Conservation (phyloP, 176 grass and related monocot genomes). For the Rhynchospora tenuis region DNA sequence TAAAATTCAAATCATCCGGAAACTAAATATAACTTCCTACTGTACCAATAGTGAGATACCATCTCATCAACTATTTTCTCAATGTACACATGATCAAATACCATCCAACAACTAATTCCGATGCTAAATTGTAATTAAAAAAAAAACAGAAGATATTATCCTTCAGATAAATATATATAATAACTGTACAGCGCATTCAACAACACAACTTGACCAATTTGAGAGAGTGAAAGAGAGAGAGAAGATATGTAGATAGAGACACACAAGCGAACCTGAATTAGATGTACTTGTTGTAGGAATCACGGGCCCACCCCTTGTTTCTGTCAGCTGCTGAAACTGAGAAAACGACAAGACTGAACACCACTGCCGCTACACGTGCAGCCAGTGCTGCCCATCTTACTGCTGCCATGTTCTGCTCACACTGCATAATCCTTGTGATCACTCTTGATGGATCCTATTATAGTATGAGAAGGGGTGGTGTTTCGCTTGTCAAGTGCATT, state of each 20-base stretch:
- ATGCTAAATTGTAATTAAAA: too few species aligned
- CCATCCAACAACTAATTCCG: too few species aligned
- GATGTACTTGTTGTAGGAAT: slow-evolving; percentile 67
- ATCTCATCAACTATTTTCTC: too few species aligned
- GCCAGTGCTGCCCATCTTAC: slow-evolving; percentile 39
- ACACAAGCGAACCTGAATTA: slow-evolving; percentile 49
- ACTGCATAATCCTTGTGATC: slow-evolving; percentile 36
- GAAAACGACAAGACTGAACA: slow-evolving; percentile 67
- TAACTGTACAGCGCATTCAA: background rate
- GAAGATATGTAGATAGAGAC: background rate
- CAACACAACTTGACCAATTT: background rate
- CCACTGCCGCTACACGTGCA: slow-evolving; percentile 38
- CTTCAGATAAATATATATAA: too few species aligned
- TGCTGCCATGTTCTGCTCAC: slow-evolving; percentile 28
- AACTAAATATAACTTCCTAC: background rate
- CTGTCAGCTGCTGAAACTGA: slow-evolving; percentile 62
- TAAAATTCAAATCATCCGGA: background rate
- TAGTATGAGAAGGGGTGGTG: background rate
- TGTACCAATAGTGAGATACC: too few species aligned
- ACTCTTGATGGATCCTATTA: background rate
- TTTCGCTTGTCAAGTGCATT: background rate
- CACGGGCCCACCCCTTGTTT: slow-evolving; percentile 76
- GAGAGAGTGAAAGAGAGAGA: background rate
- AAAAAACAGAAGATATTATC: too few species aligned
- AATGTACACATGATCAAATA: too few species aligned